Base-by-base conservation (phyloP, 148 eudicot genomes). In the Camellia granthamiana region DNA sequence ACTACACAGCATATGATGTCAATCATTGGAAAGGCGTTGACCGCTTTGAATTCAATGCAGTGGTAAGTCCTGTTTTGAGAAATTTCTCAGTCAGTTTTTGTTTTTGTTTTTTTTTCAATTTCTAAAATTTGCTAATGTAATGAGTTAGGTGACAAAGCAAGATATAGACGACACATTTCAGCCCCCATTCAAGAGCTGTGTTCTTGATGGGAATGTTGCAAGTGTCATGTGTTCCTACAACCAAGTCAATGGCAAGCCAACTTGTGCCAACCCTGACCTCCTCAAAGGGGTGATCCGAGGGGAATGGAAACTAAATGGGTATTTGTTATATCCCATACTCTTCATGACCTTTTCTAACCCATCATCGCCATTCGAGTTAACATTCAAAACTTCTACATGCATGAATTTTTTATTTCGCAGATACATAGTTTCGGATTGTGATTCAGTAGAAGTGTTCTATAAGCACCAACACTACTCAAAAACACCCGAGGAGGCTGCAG, bases 181-280 rank as follows among this genome's bases (percentile, higher is more conserved):
- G 68, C 93, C 93, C 19, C 90, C 93, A 51, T 90, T 90, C 75
- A 85, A 81, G 85, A 88, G 93, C 38, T 90, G 93, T 78, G 90
- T 88, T 59, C 77, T 85, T 70, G 85, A 90, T 68, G 93, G 90
- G 61, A 77, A 78, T 61, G 91, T 88, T 1, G 89, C 83, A 66
- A 87, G 90, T 11, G 87, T 90, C 58, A 90, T 90, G 93, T 90
- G 93, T 76, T 90, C 93, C n/a, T 85, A 90, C 70, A 90, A 90
- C 55, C 87, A 88, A 47, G 88, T 88, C 30, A 87, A 90, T 76
- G 91, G 93, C 14, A 81, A 85, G 16, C 93, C 93, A 21, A 86
- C 84, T 69, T 87, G 93, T 78, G 93, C 91, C 38, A 82, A 85
- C 75, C 69, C 78, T 2, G 86, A 87, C 77, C 84, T 90, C 71